Evolutionary conservation across 2,329 filamentous ascomycete species (phyloP).

Genomic region (Colletotrichum agaves): DNA sequence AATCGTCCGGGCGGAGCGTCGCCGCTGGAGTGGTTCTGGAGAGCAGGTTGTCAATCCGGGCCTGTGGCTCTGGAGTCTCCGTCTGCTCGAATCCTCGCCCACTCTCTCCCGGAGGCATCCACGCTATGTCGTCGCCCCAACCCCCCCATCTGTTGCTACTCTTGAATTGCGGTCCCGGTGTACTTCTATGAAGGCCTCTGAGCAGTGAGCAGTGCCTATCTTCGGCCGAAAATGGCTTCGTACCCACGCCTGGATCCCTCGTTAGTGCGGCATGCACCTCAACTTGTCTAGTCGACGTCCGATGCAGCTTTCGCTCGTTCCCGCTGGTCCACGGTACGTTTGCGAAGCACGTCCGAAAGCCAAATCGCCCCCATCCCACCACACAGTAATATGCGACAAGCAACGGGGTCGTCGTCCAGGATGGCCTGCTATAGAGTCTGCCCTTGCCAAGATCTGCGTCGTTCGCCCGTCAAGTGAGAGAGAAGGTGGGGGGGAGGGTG

Average conservation of each 20-base stretch:
- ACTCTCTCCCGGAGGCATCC: slow-evolving; percentile 1
- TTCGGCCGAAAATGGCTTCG: slow-evolving; percentile 17
- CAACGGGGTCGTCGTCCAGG: slow-evolving; percentile 23
- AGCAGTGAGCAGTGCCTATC: background rate
- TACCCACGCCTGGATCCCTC: slow-evolving; percentile 15
- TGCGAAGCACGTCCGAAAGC: slow-evolving; percentile 27
- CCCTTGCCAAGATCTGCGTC: slow-evolving; percentile 28
- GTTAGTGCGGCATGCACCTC: slow-evolving; percentile 21
- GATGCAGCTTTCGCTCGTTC: slow-evolving; percentile 22
- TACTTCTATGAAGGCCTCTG: background rate
- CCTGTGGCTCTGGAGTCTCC: slow-evolving; percentile 12
- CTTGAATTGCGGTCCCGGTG: no score
- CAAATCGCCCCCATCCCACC: slow-evolving; percentile 27
- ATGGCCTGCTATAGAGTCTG: slow-evolving; percentile 21
- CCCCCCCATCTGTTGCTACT: background rate
- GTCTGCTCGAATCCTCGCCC: background rate
- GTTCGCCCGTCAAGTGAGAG: slow-evolving; percentile 1
- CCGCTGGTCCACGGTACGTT: slow-evolving; percentile 22
- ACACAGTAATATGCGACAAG: slow-evolving; percentile 19
- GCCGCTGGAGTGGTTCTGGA: slow-evolving; percentile 23
- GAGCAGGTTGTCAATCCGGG: slow-evolving; percentile 21
- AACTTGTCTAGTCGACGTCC: background rate
- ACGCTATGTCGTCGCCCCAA: background rate
- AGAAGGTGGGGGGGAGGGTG: no score
- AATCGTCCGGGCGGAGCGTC: slow-evolving; percentile 26